Conservation (phyloP, 257 asterid species). For the Cruciata laevipes region DNA sequence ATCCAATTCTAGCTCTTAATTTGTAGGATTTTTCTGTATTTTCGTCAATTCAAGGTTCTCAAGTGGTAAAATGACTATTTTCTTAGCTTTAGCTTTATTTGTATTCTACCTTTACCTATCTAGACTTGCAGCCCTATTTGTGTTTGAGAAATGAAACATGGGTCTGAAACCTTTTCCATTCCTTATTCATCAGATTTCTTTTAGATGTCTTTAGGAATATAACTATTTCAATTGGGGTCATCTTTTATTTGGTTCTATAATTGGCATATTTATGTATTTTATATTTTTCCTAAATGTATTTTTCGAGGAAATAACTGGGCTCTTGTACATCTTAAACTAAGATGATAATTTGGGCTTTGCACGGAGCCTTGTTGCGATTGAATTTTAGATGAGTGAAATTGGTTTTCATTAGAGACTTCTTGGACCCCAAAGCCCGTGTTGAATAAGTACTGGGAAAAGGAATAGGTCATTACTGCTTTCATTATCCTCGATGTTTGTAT, state of each 20-base stretch:
- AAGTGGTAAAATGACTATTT: neutral
- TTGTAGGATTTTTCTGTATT: neutral
- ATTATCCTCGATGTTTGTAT: neutral
- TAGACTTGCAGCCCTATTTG: neutral
- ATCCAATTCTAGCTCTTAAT: too few species aligned
- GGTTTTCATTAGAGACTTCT: neutral
- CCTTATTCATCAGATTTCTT: neutral
- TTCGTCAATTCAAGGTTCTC: neutral
- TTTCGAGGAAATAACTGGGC: neutral
- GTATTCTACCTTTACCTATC: neutral
- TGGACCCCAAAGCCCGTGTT: neutral
- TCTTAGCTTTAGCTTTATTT: neutral
- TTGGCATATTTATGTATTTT: neutral
- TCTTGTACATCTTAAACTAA: neutral
- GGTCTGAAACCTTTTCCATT: neutral
- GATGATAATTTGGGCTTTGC: neutral
- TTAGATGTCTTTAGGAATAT: constrained; percentile 1
- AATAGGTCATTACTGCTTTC: neutral
- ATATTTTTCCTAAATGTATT: neutral
- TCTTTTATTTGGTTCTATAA: neutral
- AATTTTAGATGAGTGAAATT: neutral
- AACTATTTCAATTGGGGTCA: neutral
- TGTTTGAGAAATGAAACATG: neutral
- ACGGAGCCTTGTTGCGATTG: neutral
- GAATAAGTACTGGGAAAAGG: neutral